These are phyloP conservation scores for Ceratobasidium sp. DNA, from an alignment of 1,284 basidiomycete genomes.

Conservation along the genomic window DNA sequence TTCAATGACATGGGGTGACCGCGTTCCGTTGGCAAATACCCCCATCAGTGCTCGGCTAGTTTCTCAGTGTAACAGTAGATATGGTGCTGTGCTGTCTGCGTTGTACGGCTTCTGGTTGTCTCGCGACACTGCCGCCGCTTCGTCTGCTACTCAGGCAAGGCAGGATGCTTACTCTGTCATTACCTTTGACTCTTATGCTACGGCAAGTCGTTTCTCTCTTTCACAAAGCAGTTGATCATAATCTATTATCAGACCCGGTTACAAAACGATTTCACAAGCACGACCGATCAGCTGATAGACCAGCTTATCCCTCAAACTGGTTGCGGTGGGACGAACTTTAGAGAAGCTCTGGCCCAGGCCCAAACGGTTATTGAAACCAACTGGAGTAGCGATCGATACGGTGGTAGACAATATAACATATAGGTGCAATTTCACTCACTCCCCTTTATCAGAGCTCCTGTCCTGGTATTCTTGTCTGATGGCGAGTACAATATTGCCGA, in stretches of 20 bases:
- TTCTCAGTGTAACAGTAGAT: slow-evolving; percentile 54
- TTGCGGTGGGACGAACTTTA: slow-evolving; percentile 58
- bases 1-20: slow-evolving; percentile 58
- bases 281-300: slow-evolving; percentile 57
- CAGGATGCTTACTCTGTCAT: slow-evolving; percentile 63
- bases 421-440: not conserved
- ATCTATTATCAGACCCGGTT: slow-evolving; percentile 22
- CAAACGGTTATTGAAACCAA: slow-evolving; percentile 54
- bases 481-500: slow-evolving; percentile 59
- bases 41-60: slow-evolving; percentile 54
- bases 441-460: slow-evolving; percentile 53
- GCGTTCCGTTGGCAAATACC: slow-evolving; percentile 55
- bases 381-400: slow-evolving; percentile 65
- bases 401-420: slow-evolving; percentile 49
- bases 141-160: slow-evolving; percentile 63
- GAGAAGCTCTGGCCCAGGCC: slow-evolving; percentile 52
- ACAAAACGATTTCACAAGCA: slow-evolving; percentile 58
- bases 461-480: slow-evolving; percentile 67
- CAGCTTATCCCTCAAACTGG: slow-evolving; percentile 50
- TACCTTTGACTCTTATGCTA: slow-evolving; percentile 54
- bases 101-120: slow-evolving; percentile 62
- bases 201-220: slow-evolving; percentile 43
- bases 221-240: slow-evolving; percentile 9
- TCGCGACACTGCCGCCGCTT: slow-evolving; percentile 51
- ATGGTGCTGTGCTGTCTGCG: slow-evolving; percentile 64